These are phyloP conservation scores for Wickerhamomyces queroliae DNA, from an alignment of 805 yeast genomes.

Conservation along the genomic window DNA sequence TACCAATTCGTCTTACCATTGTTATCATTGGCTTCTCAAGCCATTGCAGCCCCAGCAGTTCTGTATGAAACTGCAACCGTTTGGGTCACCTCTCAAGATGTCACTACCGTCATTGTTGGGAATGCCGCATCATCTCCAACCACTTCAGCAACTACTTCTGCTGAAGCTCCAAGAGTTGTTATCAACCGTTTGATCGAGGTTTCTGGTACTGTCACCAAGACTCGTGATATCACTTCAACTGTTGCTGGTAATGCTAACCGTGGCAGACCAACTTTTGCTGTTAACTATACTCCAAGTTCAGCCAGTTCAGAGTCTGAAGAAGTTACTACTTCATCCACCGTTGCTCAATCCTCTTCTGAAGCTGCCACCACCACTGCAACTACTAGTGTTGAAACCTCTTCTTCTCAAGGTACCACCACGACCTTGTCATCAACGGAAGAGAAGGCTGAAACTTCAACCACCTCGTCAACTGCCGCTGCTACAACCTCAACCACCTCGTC, in stretches of 20 bases:
- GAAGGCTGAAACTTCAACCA: slow-evolving; percentile 13
- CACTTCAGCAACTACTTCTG: slow-evolving; percentile 3
- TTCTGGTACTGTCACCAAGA: slow-evolving; percentile 15
- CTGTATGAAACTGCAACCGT: slow-evolving; percentile 22
- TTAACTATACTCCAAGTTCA: slow-evolving; percentile 20
- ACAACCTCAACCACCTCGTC: slow-evolving; percentile 12
- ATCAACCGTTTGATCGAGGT: slow-evolving; percentile 20
- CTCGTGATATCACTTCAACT: slow-evolving; percentile 11
- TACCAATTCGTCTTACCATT: slow-evolving; percentile 17
- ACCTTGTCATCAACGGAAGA: slow-evolving; percentile 17
- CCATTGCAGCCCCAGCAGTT: slow-evolving; percentile 22
- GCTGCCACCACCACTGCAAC: slow-evolving; percentile 15
- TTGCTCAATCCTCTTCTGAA: slow-evolving; percentile 1
- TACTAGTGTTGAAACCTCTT: slow-evolving; percentile 16
- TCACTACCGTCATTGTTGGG: no score
- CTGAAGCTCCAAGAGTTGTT: slow-evolving; percentile 13
- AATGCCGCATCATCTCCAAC: slow-evolving; percentile 11
- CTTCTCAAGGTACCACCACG: slow-evolving; percentile 15
- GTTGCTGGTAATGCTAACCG: slow-evolving; percentile 11
- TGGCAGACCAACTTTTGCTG: no score
- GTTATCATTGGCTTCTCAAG: slow-evolving; percentile 19
- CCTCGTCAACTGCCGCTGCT: slow-evolving; percentile 16
- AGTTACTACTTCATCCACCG: slow-evolving; percentile 1
- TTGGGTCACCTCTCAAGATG: no score
- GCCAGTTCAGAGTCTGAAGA: slow-evolving; percentile 3